phyloP scores from a whole-genome alignment of 306 rosid genomes.

The Cucumis cinereus region DNA sequence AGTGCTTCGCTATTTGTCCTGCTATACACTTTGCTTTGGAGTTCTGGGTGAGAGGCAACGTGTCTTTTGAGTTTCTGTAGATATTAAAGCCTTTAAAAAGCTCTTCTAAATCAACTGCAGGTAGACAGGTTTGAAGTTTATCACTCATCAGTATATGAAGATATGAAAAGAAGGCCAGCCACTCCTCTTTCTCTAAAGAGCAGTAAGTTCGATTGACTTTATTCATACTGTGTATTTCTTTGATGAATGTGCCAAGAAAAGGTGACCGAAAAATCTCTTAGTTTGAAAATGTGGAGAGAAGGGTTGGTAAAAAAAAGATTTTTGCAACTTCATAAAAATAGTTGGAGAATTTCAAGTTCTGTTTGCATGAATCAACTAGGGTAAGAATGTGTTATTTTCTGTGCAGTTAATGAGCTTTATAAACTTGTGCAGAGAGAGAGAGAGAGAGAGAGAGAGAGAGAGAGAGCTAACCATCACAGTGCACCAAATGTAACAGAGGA shows the following conservation, averaged over 20 bases:
- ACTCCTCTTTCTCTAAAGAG: not conserved
- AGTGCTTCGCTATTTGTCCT: not conserved
- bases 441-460: not conserved
- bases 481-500: not conserved
- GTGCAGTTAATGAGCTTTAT: not conserved
- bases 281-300: not conserved
- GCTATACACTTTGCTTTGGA: constrained; percentile 3
- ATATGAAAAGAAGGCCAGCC: not conserved
- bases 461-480: not conserved
- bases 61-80: not conserved
- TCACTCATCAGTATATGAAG: not conserved
- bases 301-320: not conserved
- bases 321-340: not conserved
- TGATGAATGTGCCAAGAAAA: not conserved
- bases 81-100: not conserved
- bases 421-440: not conserved
- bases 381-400: not conserved
- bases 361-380: not conserved
- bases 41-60: not conserved
- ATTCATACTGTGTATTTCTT: not conserved
- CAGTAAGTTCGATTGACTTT: not conserved
- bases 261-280: not conserved
- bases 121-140: not conserved
- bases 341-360: not conserved
- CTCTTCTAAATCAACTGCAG: constrained; percentile 5